Percentiles rank a stretch among this genome's conserved stretches.
Evolutionary conservation across 2,329 filamentous ascomycete species (phyloP).

Genomic region (Ceratocystis lukuohia): DNA sequence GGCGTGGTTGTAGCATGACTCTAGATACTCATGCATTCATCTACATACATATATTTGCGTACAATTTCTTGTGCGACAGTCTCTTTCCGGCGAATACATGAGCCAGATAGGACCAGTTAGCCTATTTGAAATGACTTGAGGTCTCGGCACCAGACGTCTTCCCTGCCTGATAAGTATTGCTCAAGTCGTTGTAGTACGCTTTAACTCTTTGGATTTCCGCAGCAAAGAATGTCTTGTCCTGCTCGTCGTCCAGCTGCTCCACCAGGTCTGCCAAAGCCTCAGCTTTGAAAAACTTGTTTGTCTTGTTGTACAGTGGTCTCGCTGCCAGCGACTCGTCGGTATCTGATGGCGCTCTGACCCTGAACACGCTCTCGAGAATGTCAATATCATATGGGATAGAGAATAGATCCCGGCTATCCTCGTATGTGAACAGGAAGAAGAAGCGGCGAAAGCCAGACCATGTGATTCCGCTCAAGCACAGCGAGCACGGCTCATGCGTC

Average conservation of each 20-base stretch:
- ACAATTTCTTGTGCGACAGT: neutral
- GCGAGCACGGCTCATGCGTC: conserved; percentile 45
- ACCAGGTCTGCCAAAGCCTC: conserved; percentile 32
- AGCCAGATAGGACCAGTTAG: neutral
- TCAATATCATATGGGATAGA: conserved; percentile 44
- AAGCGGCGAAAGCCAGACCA: conserved; percentile 45
- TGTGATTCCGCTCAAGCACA: conserved; percentile 44
- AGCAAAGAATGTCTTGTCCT: conserved; percentile 26
- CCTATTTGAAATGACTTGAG: conserved; percentile 37
- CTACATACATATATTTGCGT: neutral
- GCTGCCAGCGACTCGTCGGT: conserved; percentile 28
- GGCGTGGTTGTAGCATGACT: neutral
- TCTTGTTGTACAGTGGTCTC: conserved; percentile 39
- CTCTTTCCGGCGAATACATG: neutral
- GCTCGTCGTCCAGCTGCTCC: conserved; percentile 27
- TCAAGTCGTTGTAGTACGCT: conserved; percentile 33
- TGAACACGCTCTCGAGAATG: conserved; percentile 42
- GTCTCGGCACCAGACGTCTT: conserved; percentile 33
- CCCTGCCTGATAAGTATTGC: conserved; percentile 36
- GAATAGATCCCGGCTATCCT: conserved; percentile 44
- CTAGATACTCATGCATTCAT: neutral
- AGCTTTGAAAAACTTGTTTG: conserved; percentile 41
- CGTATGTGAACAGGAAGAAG: conserved; percentile 46
- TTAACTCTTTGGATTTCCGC: conserved; percentile 37
- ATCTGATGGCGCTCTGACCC: conserved; percentile 31